Base-by-base conservation (phyloP, 1,284 basidiomycete species). In the Testicularia cyperi region DNA sequence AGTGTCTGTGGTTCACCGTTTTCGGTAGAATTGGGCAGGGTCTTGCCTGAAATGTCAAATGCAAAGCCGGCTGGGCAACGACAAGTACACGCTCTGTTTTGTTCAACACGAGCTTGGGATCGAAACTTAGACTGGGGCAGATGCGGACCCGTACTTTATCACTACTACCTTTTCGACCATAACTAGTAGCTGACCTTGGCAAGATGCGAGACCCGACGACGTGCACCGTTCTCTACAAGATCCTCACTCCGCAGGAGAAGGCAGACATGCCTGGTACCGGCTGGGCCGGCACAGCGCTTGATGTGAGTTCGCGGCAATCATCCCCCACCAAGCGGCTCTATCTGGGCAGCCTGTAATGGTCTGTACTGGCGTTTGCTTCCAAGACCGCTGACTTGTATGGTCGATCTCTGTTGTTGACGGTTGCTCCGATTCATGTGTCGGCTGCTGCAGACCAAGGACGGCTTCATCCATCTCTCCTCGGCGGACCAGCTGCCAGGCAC, bases 401-500 rank as follows among this genome's bases (percentile, higher is more conserved):
- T 27, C 19, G 12, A n/a, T 19, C 13, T 36, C 9, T 20, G 22
- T 10, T 30, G 14, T 16, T 30, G 14, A 32, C n/a, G n/a, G n/a
- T n/a, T n/a, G n/a, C n/a, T n/a, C n/a, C 26, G 5, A n/a, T 30
- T n/a, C 25, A 27, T 27, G 9, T 27, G 25, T 27, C 25, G 9
- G n/a, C 25, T 27, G 7, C 13, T 40, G 14, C 33, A 70, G 68
- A 38, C 31, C 18, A 67, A 64, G 33, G 69, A 71, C 46, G 63
- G 66, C 30, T 71, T 71, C 40, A 55, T 71, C 24, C 69, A 71
- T 33, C 56, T 69, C n/a, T 69, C 66, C 3, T 63, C 65, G 6
- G 56, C 58, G 4, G 45, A 64, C 21, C 69, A 71, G 38, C 51
- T 69, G 2, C 31, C 67, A 1, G 63, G 56, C 14, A 68, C 65